Evolutionary conservation across 2,329 filamentous ascomycete genomes (phyloP), one percentile per base, ranked within the genome.

Genomic region (Amylocarpus encephaloides): DNA sequence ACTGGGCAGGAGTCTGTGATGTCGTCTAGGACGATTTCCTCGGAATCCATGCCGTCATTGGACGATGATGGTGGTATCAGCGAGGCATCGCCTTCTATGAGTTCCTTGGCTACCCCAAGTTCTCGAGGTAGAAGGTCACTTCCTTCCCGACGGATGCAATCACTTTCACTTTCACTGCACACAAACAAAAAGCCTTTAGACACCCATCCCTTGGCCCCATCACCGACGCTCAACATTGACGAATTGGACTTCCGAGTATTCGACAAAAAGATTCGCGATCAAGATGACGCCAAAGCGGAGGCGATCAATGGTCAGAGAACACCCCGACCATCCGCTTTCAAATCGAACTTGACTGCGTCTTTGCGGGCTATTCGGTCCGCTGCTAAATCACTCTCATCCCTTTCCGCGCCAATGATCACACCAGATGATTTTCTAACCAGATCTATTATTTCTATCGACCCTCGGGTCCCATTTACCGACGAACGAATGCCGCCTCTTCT

Each of bases 281-380:
- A 26, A 43, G 58, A 56, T 7, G 51, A 58, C 19, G 48, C 50
- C 9, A 51, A 54, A 15, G n/a, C 42, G 29, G 40, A 33, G 13
- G 13, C n/a, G 11, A 26, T 43, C 11, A 41, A 50, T n/a, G 43
- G 46, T 6, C 46, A 53, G 34, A 38, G 52, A 34, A 53, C 61
- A 33, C 54, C 36, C 39, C 60, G 57, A 34, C 64, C 59, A 50
- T 70, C 60, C 36, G 81, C 76, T 6, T 85, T 86, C 70, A 85
- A 84, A 64, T 85, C 82, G 3, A 86, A 86, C 60, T 64, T 86
- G 34, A 85, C 82, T 5, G 82, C 82, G 6, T 86, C 82, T 9
- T 69, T 86, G 42, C 76, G 80, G 16, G 82, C 82, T 32, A 65
- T 86, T 50, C 57, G 79, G 52, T 82, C 78, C 33, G 82, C 82